Evolutionary conservation across 805 yeast species (phyloP).

Genomic region (Starmerella floris): DNA sequence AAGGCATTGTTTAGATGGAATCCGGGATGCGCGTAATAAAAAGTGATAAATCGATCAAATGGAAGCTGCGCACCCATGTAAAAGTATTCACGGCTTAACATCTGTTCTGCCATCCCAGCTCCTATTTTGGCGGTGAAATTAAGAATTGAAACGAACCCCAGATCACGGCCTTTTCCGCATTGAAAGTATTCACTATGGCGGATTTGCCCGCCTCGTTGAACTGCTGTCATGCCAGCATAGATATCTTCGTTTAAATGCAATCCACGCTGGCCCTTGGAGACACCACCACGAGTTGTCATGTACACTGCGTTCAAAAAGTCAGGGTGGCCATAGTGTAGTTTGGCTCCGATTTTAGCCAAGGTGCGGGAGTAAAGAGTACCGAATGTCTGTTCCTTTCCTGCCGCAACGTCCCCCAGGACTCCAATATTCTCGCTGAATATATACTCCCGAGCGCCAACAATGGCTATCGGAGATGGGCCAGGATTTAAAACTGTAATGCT

Average conservation of each 20-base stretch:
- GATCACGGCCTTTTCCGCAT: conserved; percentile 78
- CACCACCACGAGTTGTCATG: conserved; percentile 79
- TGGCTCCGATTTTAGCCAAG: conserved; percentile 68
- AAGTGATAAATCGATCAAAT: conserved; percentile 62
- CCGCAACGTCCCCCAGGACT: conserved; percentile 72
- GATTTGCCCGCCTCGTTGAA: conserved; percentile 68
- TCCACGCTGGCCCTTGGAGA: conserved; percentile 73
- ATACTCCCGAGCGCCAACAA: conserved; percentile 72
- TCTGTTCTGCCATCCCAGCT: conserved; percentile 84
- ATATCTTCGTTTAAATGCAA: conserved; percentile 75
- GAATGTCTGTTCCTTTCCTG: conserved; percentile 79
- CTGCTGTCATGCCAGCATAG: conserved; percentile 73
- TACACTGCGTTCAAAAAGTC: conserved; percentile 63
- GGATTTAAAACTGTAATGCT: conserved; percentile 2
- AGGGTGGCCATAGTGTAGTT: conserved; percentile 78
- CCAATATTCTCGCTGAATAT: conserved; percentile 75
- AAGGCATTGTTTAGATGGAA: conserved; percentile 70
- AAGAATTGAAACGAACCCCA: conserved; percentile 71
- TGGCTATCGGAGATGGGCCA: conserved; percentile 47
- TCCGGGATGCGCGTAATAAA: conserved; percentile 78
- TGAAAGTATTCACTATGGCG: conserved; percentile 74
- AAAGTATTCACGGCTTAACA: conserved; percentile 69
- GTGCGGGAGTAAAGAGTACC: conserved; percentile 77
- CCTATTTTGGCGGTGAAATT: conserved; percentile 77
- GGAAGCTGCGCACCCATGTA: conserved; percentile 67